Evolutionary conservation across 148 eudicot genomes (phyloP).

Genomic region (Selenicereus undatus): DNA sequence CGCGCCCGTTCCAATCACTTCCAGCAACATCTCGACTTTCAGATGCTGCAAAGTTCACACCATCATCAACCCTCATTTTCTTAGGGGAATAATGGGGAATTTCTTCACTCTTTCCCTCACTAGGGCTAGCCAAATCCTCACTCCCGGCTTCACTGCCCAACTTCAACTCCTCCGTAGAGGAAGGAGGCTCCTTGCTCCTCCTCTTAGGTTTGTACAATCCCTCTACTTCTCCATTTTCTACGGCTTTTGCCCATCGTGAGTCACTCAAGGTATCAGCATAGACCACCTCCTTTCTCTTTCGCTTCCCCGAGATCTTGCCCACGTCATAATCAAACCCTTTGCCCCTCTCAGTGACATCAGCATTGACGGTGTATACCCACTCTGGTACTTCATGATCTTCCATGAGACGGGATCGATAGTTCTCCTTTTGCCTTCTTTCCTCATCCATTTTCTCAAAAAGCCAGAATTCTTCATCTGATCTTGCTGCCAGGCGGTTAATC

Average conservation of each 20-base stretch:
- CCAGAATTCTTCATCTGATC: slow-evolving; percentile 96
- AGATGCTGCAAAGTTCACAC: slow-evolving; percentile 25
- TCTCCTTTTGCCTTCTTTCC: slow-evolving; percentile 78
- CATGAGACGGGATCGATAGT: slow-evolving; percentile 84
- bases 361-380: slow-evolving; percentile 64
- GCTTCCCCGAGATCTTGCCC: slow-evolving; percentile 63
- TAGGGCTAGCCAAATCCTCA: slow-evolving; percentile 38
- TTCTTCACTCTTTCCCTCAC: slow-evolving; percentile 59
- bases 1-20: slow-evolving; percentile 35
- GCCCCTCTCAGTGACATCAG: slow-evolving; percentile 52
- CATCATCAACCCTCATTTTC: slow-evolving; percentile 46
- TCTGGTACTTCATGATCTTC: slow-evolving; percentile 93
- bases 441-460: slow-evolving; percentile 95
- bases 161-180: slow-evolving; percentile 24
- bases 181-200: slow-evolving; percentile 42
- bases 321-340: slow-evolving; percentile 77
- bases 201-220: slow-evolving; percentile 36
- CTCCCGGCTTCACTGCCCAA: slow-evolving; percentile 34
- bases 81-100: slow-evolving; percentile 30
- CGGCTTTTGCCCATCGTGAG: slow-evolving; percentile 66
- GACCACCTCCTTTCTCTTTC: slow-evolving; percentile 81
- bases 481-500: slow-evolving; percentile 90
- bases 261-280: slow-evolving; percentile 80
- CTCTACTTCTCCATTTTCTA: slow-evolving; percentile 73
- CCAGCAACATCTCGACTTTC: slow-evolving; percentile 34